Evolutionary conservation across 176 grass and related monocot species (phyloP), one percentile per base, ranked within the genome.

Genomic region (Calamus simplicifolius): DNA sequence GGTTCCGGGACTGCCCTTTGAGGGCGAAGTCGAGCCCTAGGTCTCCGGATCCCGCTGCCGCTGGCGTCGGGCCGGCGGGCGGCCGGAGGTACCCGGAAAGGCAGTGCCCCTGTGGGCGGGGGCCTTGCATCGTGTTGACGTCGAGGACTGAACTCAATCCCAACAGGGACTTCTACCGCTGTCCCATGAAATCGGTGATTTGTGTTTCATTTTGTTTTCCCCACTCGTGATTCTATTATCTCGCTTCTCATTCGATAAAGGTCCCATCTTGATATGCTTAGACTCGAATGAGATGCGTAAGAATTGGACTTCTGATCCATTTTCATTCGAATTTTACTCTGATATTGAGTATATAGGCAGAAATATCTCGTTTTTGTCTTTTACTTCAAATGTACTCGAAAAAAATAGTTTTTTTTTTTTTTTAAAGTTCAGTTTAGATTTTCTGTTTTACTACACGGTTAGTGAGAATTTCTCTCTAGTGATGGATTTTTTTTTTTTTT

Each of bases 81-180:
- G 62, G 62, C 48, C 16, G 61, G 17, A 38, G 56, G 27, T 18
- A 35, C 48, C 61, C 61, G 25, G 23, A 67, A 19, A 30, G 14
- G 18, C 53, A 18, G 29, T 80, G 77, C 70, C 61, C 54, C 13
- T 80, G 77, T 50, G 70, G 77, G 2, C 5, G 18, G 16, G 77
- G 77, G 5, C 30, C 53, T 5, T 73, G 69, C 55, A 48, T 55
- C 55, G 77, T 80, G 5, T n/a, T 48, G 7, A 57, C 28, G 4
- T 74, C 77, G n/a, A 14, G 14, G 21, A 80, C 77, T 6, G 3
- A 6, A 3, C 50, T 28, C 29, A 80, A 74, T 38, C 77, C 77
- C 25, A 54, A 48, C 25, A 57, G 77, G 16, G 49, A 5, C 23
- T 74, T 80, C 56, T 80, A 80, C 55, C 15, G 49, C 52, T 80